Conservation (phyloP, 2,329 filamentous ascomycete genomes). For the Fusarium heterosporum region DNA sequence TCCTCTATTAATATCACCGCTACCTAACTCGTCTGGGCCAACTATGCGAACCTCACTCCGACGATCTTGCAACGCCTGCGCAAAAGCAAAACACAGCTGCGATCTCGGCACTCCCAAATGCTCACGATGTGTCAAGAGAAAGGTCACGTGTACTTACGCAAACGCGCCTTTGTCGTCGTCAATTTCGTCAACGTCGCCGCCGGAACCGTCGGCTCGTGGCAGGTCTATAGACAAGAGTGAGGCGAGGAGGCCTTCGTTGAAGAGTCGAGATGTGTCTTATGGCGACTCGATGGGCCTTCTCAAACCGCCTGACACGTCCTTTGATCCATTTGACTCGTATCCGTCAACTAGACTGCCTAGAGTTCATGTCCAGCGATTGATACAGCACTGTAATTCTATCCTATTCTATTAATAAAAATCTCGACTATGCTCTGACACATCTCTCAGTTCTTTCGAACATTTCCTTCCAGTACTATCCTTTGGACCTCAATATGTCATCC, state of each 20-base stretch:
- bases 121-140: constrained; percentile 65
- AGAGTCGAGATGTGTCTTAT: not conserved
- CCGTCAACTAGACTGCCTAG: constrained; percentile 64
- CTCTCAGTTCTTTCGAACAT: constrained; percentile 67
- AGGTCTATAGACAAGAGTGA: not conserved
- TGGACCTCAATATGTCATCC: constrained; percentile 63
- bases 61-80: constrained; percentile 67
- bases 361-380: constrained; percentile 64
- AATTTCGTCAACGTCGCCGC: not conserved
- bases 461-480: constrained; percentile 69
- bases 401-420: not conserved
- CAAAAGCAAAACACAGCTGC: constrained; percentile 66
- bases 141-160: constrained; percentile 62
- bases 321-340: constrained; percentile 69
- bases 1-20: constrained; percentile 10
- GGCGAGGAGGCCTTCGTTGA: not conserved
- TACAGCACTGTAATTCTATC: constrained; percentile 62
- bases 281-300: constrained; percentile 21
- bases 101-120: constrained; percentile 66
- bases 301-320: constrained; percentile 49
- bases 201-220: constrained; percentile 21
- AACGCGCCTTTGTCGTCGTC: constrained; percentile 61
- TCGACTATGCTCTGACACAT: constrained; percentile 26
- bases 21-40: constrained; percentile 19
- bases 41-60: constrained; percentile 67